Percentiles rank a stretch among this genome's conserved stretches.
These are phyloP conservation scores for Neoscytalidium dimidiatum DNA, from an alignment of 2,329 filamentous ascomycete genomes.

Conservation along the genomic window DNA sequence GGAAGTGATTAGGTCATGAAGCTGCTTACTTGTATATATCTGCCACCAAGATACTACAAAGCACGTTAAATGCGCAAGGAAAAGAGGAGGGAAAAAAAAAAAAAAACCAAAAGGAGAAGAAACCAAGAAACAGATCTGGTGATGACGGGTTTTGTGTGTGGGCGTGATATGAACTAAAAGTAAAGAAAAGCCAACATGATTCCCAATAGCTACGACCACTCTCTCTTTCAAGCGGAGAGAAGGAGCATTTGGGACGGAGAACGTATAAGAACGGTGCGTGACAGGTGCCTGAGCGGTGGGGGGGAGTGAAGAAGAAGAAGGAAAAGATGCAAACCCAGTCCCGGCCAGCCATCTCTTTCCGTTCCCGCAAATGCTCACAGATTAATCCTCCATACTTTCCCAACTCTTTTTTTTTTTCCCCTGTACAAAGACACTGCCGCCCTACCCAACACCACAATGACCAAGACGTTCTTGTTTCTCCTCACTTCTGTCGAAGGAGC, in stretches of 20 bases:
- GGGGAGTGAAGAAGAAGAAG: neutral
- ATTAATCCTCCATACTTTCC: too few relatives aligned
- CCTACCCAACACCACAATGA: neutral
- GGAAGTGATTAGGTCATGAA: neutral
- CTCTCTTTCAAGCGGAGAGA: neutral
- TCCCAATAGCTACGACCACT: neutral
- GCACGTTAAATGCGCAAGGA: neutral
- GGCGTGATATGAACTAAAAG: neutral
- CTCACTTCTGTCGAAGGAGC: too few relatives aligned
- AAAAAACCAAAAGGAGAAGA: neutral
- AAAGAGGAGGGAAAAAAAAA: neutral
- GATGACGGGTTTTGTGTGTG: neutral
- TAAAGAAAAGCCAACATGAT: neutral
- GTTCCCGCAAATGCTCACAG: too few relatives aligned
- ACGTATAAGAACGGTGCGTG: neutral
- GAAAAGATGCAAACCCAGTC: too few relatives aligned
- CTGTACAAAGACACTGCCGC: too few relatives aligned
- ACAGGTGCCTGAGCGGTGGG: too few relatives aligned
- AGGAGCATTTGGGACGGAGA: neutral
- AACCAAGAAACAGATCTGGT: neutral
- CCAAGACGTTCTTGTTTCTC: too few relatives aligned
- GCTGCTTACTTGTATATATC: constrained; percentile 12
- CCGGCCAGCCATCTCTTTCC: too few relatives aligned
- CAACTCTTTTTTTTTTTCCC: too few relatives aligned
- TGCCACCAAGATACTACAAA: neutral